These are phyloP conservation scores for Metschnikowia colocasiae DNA, from an alignment of 805 yeast genomes.

Conservation along the genomic window DNA sequence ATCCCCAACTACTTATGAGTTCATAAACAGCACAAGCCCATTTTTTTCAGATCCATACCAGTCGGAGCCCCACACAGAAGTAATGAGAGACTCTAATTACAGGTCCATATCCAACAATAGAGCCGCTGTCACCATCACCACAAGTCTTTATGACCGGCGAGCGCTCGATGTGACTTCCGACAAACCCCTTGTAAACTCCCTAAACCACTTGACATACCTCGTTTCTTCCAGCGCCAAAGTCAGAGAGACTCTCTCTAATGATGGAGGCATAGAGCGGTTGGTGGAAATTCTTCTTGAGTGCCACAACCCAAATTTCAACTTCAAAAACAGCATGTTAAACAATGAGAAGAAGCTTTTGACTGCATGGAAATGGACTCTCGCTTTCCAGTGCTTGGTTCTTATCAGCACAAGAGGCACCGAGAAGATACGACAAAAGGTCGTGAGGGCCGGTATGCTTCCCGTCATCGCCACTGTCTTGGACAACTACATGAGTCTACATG, in stretches of 20 bases:
- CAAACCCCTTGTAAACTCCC: constrained; percentile 84
- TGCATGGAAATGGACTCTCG: constrained; percentile 98
- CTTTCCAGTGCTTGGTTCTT: constrained; percentile 87
- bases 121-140: constrained; percentile 89
- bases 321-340: constrained; percentile 30
- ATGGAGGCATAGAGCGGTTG: constrained; percentile 89
- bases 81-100: constrained; percentile 81
- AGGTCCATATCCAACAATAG: constrained; percentile 72
- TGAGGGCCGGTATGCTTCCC: constrained; percentile 88
- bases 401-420: constrained; percentile 94
- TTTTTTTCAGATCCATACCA: background rate
- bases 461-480: constrained; percentile 88
- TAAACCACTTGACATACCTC: constrained; percentile 84
- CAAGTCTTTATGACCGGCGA: constrained; percentile 84
- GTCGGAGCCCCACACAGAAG: background rate
- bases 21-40: background rate
- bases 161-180: constrained; percentile 90
- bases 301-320: constrained; percentile 36
- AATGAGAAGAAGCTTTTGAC: constrained; percentile 50
- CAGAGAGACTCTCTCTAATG: constrained; percentile 81
- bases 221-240: constrained; percentile 85
- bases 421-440: constrained; percentile 76
- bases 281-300: constrained; percentile 85
- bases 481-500: constrained; percentile 59
- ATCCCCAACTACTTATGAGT: background rate